Conservation (phyloP, 768 basidiomycete species). For the Vishniacozyma victoriae region DNA sequence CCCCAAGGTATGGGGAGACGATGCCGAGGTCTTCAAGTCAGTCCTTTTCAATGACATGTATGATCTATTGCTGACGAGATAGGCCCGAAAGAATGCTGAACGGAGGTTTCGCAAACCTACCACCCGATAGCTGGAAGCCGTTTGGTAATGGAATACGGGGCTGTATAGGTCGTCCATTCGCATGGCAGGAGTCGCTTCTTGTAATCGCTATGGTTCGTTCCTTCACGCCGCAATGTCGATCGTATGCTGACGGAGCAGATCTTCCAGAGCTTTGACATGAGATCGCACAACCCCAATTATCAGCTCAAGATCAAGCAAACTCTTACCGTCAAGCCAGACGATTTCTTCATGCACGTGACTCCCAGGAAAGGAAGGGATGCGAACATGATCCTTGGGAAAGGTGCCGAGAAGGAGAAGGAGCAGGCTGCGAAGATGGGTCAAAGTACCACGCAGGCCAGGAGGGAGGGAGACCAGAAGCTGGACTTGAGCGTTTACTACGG, state of each 20-base stretch:
- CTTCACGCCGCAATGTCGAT: background rate
- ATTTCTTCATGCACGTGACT: slow-evolving; percentile 50
- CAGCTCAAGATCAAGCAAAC: slow-evolving; percentile 49
- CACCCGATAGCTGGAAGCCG: slow-evolving; percentile 34
- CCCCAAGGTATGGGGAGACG: slow-evolving; percentile 53
- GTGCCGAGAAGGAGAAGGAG: slow-evolving; percentile 4
- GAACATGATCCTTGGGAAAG: slow-evolving; percentile 3
- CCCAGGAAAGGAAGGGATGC: slow-evolving; percentile 32
- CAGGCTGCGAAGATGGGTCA: too few relatives aligned
- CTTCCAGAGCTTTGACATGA: slow-evolving; percentile 53
- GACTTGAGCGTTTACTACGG: too few relatives aligned
- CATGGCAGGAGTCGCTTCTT: slow-evolving; percentile 53
- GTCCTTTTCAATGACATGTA: background rate
- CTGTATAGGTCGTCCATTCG: slow-evolving; percentile 51
- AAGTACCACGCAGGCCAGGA: too few relatives aligned
- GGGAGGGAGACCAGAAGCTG: too few relatives aligned
- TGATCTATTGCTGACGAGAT: background rate
- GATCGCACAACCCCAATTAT: slow-evolving; percentile 51
- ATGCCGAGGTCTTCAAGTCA: slow-evolving; percentile 45
- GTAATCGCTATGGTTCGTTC: slow-evolving; percentile 44
- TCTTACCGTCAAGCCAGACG: slow-evolving; percentile 53
- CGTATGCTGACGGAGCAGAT: background rate
- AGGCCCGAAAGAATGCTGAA: slow-evolving; percentile 53
- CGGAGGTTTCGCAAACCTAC: slow-evolving; percentile 53
- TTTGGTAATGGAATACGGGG: slow-evolving; percentile 37